These are phyloP conservation scores for Cinnamomum chago DNA, from an alignment of 164 flowering plant genomes.

Conservation along the genomic window DNA sequence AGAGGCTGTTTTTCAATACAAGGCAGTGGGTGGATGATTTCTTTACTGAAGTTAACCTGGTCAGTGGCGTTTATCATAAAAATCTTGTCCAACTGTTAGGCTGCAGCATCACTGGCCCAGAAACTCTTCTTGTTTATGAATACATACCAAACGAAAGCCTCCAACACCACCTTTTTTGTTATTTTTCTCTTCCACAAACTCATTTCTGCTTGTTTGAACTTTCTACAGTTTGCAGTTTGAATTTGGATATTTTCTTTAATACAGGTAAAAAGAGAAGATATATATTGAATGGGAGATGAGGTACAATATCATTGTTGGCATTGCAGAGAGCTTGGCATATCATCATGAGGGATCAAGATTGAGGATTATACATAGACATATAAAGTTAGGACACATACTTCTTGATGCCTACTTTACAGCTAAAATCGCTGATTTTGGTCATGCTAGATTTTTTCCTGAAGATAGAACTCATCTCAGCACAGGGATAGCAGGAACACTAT, in stretches of 20 bases:
- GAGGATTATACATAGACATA: constrained; percentile 75
- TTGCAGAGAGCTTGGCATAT: constrained; percentile 68
- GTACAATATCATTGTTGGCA: constrained; percentile 46
- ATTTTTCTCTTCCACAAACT: constrained; percentile 12
- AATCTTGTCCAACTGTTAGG: constrained; percentile 78
- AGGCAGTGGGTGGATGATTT: constrained; percentile 88
- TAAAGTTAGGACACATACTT: constrained; percentile 61
- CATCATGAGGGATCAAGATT: constrained; percentile 59
- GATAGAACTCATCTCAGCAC: constrained; percentile 67
- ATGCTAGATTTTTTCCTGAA: constrained; percentile 61
- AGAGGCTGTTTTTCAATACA: constrained; percentile 72
- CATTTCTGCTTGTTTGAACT: neutral
- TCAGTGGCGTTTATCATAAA: constrained; percentile 63
- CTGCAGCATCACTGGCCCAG: constrained; percentile 87
- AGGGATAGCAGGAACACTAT: constrained; percentile 75
- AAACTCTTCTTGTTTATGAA: constrained; percentile 87
- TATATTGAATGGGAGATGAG: constrained; percentile 47
- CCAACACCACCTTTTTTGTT: constrained; percentile 47
- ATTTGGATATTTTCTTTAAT: neutral
- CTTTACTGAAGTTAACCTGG: constrained; percentile 82
- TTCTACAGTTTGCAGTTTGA: neutral
- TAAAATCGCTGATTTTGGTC: constrained; percentile 84
- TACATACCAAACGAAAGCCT: constrained; percentile 54
- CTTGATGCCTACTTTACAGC: constrained; percentile 57
- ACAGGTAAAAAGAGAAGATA: neutral